Evolutionary conservation across 805 yeast genomes (phyloP), one percentile per base, ranked within the genome.

Genomic region (Starmera amethionina): DNA sequence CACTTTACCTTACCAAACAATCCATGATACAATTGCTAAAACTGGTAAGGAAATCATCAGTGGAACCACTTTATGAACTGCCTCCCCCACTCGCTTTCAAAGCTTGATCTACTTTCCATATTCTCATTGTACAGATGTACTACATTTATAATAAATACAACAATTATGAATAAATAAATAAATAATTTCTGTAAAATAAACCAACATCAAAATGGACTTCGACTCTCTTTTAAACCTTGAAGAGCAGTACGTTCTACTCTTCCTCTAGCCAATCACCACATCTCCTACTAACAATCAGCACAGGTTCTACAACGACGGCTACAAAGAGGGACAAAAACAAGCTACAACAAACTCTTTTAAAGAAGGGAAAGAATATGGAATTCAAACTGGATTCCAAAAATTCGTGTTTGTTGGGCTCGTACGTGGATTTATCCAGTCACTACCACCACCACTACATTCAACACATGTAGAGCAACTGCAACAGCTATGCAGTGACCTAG

Each of bases 281-380:
- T 4, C 28, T 4, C 28, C 9, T 13, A 30, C 9, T 2, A 30
- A 12, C 16, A 16, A 16, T 7, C 11, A 9, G 22, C 8, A 29
- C 11, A 55, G 70, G 39, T 76, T 61, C 57, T 88, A 85, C 54
- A 57, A 71, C 6, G 76, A 75, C 44, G 96, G 97, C 1, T 82
- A 60, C 54, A 50, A 61, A 37, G 93, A 85, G 45, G 97, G 96
- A 1, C 71, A 71, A 32, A 59, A 63, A 5, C 81, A 73, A 38
- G 82, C 87, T 0, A 62, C 76, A 1, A 58, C 56, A 37, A 72
- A 77, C 34, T 88, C 87, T 37, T 67, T 61, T 39, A 47, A 67
- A 2, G 96, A 88, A 55, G 97, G 96, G 1, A 82, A 80, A 52
- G 87, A 85, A 52, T 79, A 77, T 48, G 97, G 97, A 0, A 68